Conservation (phyloP, 345 rosid species). For the Combretum micranthum region DNA sequence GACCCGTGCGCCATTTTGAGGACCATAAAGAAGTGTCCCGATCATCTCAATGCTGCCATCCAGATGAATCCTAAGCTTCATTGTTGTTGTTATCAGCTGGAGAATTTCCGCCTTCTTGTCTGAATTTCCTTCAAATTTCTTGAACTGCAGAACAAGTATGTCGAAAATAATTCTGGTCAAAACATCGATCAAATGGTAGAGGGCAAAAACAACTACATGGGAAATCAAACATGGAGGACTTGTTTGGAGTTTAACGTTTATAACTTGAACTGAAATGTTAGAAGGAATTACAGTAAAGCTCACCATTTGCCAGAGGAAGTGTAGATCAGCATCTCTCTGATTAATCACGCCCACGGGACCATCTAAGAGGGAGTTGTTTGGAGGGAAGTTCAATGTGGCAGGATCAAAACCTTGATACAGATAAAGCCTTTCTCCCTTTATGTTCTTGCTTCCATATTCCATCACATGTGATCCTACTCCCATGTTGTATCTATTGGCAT, state of each 20-base stretch:
- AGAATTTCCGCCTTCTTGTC: conserved; percentile 42
- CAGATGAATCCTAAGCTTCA: conserved; percentile 49
- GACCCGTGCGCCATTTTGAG: conserved; percentile 19
- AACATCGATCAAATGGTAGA: neutral
- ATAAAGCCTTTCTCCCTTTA: conserved; percentile 54
- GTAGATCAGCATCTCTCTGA: conserved; percentile 88
- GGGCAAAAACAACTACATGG: neutral
- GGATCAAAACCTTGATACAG: conserved; percentile 87
- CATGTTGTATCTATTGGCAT: conserved; percentile 29
- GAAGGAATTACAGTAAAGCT: no score
- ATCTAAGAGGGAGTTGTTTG: conserved; percentile 16
- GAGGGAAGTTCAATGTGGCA: conserved; percentile 41
- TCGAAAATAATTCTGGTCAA: neutral
- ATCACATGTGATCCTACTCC: conserved; percentile 98
- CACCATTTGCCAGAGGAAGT: conserved; percentile 85
- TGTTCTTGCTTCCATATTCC: conserved; percentile 71
- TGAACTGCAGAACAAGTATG: conserved; percentile 35
- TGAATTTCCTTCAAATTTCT: conserved; percentile 32
- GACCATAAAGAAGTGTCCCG: conserved; percentile 59
- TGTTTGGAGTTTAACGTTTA: no score
- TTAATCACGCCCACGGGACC: conserved; percentile 41
- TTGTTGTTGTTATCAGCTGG: conserved; percentile 38
- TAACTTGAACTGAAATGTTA: no score
- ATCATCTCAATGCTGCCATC: conserved; percentile 69
- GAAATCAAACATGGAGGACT: no score